Evolutionary conservation across 2,329 filamentous ascomycete species (phyloP).

Genomic region (Hypoxylon sp.): DNA sequence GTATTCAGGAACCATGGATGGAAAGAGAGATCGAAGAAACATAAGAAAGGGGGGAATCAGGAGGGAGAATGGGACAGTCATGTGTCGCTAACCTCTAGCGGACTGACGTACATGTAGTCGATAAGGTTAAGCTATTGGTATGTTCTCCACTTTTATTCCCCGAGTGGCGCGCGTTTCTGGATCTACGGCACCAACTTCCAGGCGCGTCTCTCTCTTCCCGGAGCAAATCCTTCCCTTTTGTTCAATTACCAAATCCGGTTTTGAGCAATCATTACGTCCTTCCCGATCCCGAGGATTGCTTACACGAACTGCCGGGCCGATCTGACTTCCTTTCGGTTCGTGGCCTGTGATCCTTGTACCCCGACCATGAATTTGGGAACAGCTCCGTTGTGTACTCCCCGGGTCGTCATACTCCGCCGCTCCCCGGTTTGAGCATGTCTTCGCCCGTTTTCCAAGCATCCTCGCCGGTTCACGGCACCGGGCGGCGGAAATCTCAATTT

Average conservation of each 20-base stretch:
- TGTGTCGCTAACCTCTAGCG: neutral
- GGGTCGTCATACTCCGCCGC: slow-evolving; percentile 14
- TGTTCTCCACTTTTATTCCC: slow-evolving; percentile 13
- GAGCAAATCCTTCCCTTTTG: slow-evolving; percentile 17
- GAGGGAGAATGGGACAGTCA: slow-evolving; percentile 9
- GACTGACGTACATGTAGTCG: slow-evolving; percentile 23
- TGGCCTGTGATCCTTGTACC: slow-evolving; percentile 16
- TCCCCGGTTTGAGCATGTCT: slow-evolving; percentile 38
- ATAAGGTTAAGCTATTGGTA: neutral
- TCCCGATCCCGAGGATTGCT: slow-evolving; percentile 26
- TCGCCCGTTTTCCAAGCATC: slow-evolving; percentile 54
- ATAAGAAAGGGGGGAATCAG: neutral
- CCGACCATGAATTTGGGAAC: slow-evolving; percentile 33
- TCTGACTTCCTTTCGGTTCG: slow-evolving; percentile 10
- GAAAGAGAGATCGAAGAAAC: neutral
- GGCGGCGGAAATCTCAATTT: slow-evolving; percentile 74
- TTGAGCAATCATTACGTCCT: slow-evolving; percentile 7
- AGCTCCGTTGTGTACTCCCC: slow-evolving; percentile 12
- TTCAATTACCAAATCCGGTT: slow-evolving; percentile 24
- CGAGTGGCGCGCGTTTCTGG: slow-evolving; percentile 13
- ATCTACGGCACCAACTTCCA: neutral
- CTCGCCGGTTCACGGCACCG: slow-evolving; percentile 55
- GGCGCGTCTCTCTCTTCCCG: slow-evolving; percentile 18
- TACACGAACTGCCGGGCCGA: slow-evolving; percentile 26
- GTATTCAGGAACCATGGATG: slow-evolving; percentile 13